Evolutionary conservation across 1,139 yeast species (phyloP), one percentile per base, ranked within the genome.

Genomic region (Groenewaldozyma sp.): DNA sequence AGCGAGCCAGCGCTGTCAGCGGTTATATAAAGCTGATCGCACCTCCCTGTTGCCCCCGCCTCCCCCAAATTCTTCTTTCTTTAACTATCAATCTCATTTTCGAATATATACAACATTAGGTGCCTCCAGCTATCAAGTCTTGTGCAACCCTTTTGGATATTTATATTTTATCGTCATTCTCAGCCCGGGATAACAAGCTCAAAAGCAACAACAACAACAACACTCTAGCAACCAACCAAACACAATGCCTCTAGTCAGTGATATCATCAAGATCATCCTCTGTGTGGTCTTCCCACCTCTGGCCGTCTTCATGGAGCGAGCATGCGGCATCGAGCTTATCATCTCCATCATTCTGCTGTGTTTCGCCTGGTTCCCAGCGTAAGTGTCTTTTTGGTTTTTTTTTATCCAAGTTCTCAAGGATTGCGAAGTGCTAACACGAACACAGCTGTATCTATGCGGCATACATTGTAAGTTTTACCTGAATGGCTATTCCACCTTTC

Each of bases 221-320:
- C 10, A 7, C 11, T 7, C 11, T 22, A 7, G 10, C 26, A 7
- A 22, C 7, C 11, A 22, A 22, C 7, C 26, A 7, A 22, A 7
- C 7, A 22, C 26, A 22, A 59, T 59, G 63, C 56, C 60, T 40
- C 48, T 58, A 44, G 53, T 59, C 34, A 47, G 60, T 44, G 64
- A 61, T 59, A 75, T 78, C 50, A 52, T 78, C 54, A 78, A 79
- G 63, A 65, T 79, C 53, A 65, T 78, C 11, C 20, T 38, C 61
- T 87, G 87, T 22, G 55, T 79, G 53, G 60, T 81, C 50, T 64
- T 80, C 47, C 88, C 88, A 37, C 88, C 88, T 41, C 62, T 81
- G 46, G 88, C 87, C 46, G 91, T 81, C 14, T 78, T 78, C 62
- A 59, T 78, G 47, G 86, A 80, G 63, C 65, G 70, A 50, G 91